Evolutionary conservation across 2,329 filamentous ascomycete genomes (phyloP).

Genomic region (Fusarium continuum): DNA sequence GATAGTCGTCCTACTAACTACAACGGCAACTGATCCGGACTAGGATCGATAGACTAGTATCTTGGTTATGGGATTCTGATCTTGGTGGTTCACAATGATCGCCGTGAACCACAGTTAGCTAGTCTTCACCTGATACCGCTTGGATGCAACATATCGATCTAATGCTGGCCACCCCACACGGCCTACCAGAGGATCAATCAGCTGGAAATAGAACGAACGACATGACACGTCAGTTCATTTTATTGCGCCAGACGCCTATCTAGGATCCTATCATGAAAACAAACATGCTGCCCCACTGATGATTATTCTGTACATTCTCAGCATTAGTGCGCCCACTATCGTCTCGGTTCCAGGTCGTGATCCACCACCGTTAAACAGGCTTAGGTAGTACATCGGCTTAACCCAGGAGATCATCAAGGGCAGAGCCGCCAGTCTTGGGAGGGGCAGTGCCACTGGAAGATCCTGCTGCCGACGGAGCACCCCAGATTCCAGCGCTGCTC

Average conservation of each 20-base stretch:
- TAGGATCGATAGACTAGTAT: slow-evolving; percentile 3
- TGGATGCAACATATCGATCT: slow-evolving; percentile 21
- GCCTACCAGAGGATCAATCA: slow-evolving; percentile 1
- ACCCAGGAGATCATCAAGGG: slow-evolving; percentile 60
- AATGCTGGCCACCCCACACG: slow-evolving; percentile 13
- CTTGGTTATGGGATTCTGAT: slow-evolving; percentile 3
- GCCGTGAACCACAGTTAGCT: slow-evolving; percentile 1
- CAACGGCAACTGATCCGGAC: slow-evolving; percentile 10
- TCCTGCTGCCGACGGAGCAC: slow-evolving; percentile 66
- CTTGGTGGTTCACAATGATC: slow-evolving; percentile 13
- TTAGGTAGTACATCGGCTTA: slow-evolving; percentile 40
- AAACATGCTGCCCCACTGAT: slow-evolving; percentile 42
- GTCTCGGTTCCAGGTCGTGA: slow-evolving; percentile 29
- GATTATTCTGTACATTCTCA: slow-evolving; percentile 38
- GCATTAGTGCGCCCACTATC: slow-evolving; percentile 8
- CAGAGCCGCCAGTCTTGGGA: slow-evolving; percentile 49
- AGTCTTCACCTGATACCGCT: slow-evolving; percentile 28
- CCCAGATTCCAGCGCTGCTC: slow-evolving; percentile 94
- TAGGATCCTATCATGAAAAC: slow-evolving; percentile 50
- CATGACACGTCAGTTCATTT: slow-evolving; percentile 49
- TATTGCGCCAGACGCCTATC: slow-evolving; percentile 56
- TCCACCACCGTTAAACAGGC: slow-evolving; percentile 10
- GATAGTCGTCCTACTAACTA: slow-evolving; percentile 18
- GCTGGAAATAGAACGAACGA: slow-evolving; percentile 36
- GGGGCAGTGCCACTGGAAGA: slow-evolving; percentile 41